Evolutionary conservation across 1,139 yeast genomes (phyloP).

Genomic region (Pichia sp.): DNA sequence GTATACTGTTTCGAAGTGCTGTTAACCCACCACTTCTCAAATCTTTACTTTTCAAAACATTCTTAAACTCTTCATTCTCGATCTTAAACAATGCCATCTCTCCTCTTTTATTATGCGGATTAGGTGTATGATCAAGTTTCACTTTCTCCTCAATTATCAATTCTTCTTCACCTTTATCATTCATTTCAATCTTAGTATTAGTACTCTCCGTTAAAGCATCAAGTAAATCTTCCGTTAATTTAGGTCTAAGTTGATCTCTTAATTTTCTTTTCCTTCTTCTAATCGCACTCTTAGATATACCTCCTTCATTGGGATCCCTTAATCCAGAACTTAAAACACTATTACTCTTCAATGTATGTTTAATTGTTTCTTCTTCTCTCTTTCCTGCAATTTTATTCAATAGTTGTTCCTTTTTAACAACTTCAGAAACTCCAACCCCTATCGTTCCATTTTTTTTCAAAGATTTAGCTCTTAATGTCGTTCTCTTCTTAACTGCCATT

Average conservation of each 20-base stretch:
- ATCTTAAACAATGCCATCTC: constrained; percentile 42
- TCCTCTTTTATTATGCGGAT: constrained; percentile 52
- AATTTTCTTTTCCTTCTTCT: constrained; percentile 61
- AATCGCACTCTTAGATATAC: constrained; percentile 56
- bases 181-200: constrained; percentile 22
- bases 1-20: constrained; percentile 43
- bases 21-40: constrained; percentile 53
- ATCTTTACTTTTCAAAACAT: constrained; percentile 43
- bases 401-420: constrained; percentile 13
- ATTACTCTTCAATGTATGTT: constrained; percentile 16
- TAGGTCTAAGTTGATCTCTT: constrained; percentile 53
- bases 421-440: not conserved
- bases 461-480: constrained; percentile 39
- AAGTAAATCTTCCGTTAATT: constrained; percentile 51
- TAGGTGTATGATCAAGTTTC: constrained; percentile 47
- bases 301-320: constrained; percentile 26
- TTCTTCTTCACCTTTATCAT: constrained; percentile 15
- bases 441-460: constrained; percentile 16
- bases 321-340: constrained; percentile 1
- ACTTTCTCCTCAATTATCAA: constrained; percentile 17
- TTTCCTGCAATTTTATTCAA: constrained; percentile 12
- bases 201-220: constrained; percentile 42
- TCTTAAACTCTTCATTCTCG: constrained; percentile 50
- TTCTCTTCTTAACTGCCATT: constrained; percentile 41
- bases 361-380: constrained; percentile 1